Conservation (phyloP, 2,329 filamentous ascomycete genomes). For the Cryphonectria japonica region DNA sequence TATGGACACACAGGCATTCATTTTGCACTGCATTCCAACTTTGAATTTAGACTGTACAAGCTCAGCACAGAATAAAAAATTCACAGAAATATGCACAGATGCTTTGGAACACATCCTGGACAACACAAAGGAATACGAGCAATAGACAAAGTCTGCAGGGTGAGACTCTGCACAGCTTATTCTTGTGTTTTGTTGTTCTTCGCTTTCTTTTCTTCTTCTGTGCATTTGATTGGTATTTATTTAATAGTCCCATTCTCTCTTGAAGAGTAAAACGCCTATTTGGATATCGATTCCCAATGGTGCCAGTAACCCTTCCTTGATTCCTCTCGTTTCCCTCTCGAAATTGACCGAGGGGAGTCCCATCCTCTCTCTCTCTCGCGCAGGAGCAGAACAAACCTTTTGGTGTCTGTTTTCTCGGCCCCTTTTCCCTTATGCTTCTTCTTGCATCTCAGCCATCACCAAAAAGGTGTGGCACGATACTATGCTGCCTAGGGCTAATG, state of each 20-base stretch:
- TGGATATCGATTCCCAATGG: slow-evolving; percentile 9
- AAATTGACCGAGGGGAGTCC: not conserved
- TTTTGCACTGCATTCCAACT: not conserved
- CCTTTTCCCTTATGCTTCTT: too few relatives aligned
- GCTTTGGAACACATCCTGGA: not conserved
- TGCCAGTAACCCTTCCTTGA: not conserved
- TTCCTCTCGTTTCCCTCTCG: not conserved
- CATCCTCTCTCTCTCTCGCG: not conserved
- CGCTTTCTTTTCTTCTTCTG: not conserved
- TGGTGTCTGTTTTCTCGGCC: too few relatives aligned
- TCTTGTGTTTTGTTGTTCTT: not conserved
- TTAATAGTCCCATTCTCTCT: not conserved
- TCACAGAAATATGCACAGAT: not conserved
- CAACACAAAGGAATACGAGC: not conserved
- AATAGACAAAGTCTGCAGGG: not conserved
- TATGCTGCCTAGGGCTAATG: not conserved
- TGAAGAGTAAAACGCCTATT: slow-evolving; percentile 3
- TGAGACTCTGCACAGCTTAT: not conserved
- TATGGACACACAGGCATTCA: not conserved
- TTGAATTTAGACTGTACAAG: slow-evolving; percentile 1
- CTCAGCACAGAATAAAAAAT: not conserved
- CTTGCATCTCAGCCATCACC: not conserved
- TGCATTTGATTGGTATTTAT: not conserved
- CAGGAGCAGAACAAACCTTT: not conserved
- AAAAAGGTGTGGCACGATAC: not conserved